Percentiles rank a stretch among this genome's conserved stretches.
These are phyloP conservation scores for Calonectria ilicicola DNA, from an alignment of 2,329 filamentous ascomycete species.

Conservation along the genomic window DNA sequence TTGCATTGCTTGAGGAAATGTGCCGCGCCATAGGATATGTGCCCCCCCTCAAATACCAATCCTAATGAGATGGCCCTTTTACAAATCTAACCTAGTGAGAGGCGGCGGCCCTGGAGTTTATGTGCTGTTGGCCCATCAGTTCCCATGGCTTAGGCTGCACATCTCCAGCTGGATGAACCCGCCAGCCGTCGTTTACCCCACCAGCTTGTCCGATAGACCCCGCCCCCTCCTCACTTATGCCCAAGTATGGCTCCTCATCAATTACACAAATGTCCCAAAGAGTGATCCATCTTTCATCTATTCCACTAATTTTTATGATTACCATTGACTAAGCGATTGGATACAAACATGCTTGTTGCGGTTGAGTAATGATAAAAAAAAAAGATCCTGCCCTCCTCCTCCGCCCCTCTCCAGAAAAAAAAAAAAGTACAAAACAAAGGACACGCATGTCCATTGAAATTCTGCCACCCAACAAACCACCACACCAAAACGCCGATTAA, in stretches of 20 bases:
- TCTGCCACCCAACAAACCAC: background rate
- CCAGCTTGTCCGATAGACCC: background rate
- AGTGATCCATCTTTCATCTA: background rate
- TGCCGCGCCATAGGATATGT: background rate
- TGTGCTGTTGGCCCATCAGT: background rate
- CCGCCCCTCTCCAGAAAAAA: too few relatives aligned
- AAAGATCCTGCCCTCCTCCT: too few relatives aligned
- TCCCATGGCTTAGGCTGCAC: background rate
- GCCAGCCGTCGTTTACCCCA: background rate
- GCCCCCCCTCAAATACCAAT: background rate
- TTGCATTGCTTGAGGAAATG: background rate
- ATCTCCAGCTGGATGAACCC: background rate
- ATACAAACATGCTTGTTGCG: background rate
- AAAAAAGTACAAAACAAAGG: background rate
- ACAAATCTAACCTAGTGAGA: background rate
- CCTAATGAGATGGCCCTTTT: background rate
- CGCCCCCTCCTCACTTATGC: background rate
- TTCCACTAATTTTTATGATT: constrained; percentile 19
- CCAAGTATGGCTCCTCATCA: background rate
- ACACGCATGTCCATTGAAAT: background rate
- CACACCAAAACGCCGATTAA: constrained; percentile 7
- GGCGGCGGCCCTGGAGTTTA: background rate
- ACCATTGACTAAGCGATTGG: constrained; percentile 8
- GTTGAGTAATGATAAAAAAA: background rate
- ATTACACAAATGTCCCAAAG: background rate